Conservation (phyloP, 148 eudicot genomes). For the Vaccinium myrtillus region DNA sequence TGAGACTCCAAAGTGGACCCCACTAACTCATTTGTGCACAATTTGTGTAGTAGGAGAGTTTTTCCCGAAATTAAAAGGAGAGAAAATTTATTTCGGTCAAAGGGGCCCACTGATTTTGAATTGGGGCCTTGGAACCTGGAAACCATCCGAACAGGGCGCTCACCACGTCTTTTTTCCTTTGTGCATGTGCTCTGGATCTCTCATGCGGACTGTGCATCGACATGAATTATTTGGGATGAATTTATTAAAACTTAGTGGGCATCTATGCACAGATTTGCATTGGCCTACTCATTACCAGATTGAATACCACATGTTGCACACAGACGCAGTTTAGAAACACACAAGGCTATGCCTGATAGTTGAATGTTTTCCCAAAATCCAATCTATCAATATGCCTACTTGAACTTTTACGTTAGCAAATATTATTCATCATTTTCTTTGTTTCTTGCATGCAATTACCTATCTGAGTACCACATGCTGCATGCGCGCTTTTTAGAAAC, state of each 20-base stretch:
- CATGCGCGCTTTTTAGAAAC: not conserved
- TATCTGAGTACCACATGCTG: not conserved
- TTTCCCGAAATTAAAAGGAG: too few relatives aligned
- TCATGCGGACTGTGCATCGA: constrained; percentile 8
- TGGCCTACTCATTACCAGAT: not conserved
- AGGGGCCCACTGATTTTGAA: too few relatives aligned
- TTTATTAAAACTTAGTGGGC: not conserved
- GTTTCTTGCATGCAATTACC: not conserved
- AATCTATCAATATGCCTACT: not conserved
- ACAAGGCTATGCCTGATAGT: not conserved
- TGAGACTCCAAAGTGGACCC: too few relatives aligned
- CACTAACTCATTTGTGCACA: too few relatives aligned
- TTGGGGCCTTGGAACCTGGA: too few relatives aligned
- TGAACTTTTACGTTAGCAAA: not conserved
- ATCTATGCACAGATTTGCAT: not conserved
- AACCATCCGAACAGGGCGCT: too few relatives aligned
- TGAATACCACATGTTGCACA: not conserved
- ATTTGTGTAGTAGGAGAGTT: too few relatives aligned
- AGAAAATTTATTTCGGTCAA: too few relatives aligned
- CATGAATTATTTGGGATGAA: not conserved
- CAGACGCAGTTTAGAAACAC: not conserved
- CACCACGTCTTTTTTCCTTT: constrained; percentile 9
- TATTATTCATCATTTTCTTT: not conserved
- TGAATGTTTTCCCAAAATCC: not conserved
- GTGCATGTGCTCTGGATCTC: constrained; percentile 3